phyloP scores from a whole-genome alignment of 371 early-diverging fungal species.

The Phascolomyces articulosus region DNA sequence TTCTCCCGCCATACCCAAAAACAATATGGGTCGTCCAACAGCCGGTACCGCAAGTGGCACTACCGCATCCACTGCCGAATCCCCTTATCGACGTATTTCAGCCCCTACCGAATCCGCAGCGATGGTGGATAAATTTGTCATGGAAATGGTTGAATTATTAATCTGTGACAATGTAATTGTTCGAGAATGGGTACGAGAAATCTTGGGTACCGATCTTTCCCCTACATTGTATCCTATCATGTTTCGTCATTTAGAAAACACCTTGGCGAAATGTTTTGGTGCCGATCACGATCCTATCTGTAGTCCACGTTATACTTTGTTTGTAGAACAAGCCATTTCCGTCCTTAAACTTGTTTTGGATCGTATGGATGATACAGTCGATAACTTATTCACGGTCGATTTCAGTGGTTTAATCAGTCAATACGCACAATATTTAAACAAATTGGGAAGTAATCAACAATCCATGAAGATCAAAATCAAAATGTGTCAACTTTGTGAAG shows the following conservation, averaged over 20 bases:
- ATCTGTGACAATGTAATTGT: constrained; percentile 84
- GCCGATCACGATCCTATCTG: constrained; percentile 75
- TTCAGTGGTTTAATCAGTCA: constrained; percentile 78
- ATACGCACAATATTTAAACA: constrained; percentile 83
- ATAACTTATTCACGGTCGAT: constrained; percentile 76
- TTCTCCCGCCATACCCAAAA: constrained; percentile 8
- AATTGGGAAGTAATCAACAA: constrained; percentile 61
- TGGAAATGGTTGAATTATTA: constrained; percentile 86
- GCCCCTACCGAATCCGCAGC: constrained; percentile 53
- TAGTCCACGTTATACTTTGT: constrained; percentile 81
- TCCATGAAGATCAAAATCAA: constrained; percentile 83
- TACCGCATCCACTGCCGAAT: background rate
- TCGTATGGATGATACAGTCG: constrained; percentile 73
- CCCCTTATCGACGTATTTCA: constrained; percentile 31
- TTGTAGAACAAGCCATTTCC: constrained; percentile 88
- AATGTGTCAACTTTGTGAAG: constrained; percentile 85
- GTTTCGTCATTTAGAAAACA: constrained; percentile 78
- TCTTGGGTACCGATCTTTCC: constrained; percentile 84
- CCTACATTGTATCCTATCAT: constrained; percentile 85
- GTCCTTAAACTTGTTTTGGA: constrained; percentile 86
- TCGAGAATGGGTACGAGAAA: constrained; percentile 91
- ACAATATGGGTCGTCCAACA: background rate
- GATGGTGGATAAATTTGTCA: constrained; percentile 82
- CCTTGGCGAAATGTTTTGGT: constrained; percentile 80
- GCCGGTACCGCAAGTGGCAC: too few relatives aligned